Evolutionary conservation across 805 yeast species (phyloP).

Genomic region (Hanseniaspora pseudoguilliermondii): DNA sequence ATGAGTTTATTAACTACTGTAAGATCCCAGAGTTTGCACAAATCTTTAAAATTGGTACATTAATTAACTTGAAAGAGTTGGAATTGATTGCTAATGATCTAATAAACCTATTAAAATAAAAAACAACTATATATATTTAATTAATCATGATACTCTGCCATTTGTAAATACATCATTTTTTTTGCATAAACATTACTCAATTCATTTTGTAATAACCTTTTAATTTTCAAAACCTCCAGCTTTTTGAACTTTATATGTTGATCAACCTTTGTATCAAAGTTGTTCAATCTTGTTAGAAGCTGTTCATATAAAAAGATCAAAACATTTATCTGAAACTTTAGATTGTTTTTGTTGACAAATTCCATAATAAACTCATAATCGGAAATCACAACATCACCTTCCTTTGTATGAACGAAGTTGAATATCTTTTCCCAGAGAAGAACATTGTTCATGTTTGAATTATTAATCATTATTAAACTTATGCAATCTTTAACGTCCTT

Average conservation of each 20-base stretch:
- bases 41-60: background rate
- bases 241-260: background rate
- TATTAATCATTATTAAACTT: background rate
- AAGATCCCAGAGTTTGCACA: conserved; percentile 6
- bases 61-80: background rate
- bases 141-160: background rate
- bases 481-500: conserved; percentile 5
- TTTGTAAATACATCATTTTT: background rate
- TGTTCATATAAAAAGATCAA: background rate
- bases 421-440: conserved; percentile 4
- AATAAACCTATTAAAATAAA: background rate
- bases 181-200: background rate
- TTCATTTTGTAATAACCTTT: background rate
- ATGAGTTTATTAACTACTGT: background rate
- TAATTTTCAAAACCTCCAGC: background rate
- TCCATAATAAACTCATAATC: background rate
- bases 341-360: background rate
- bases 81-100: background rate
- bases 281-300: background rate
- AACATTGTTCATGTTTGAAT: background rate
- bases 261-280: background rate
- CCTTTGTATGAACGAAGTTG: background rate
- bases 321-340: background rate
- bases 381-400: background rate
- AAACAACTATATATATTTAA: background rate